Base-by-base conservation (phyloP, 2,329 filamentous ascomycete genomes). In the Lecanicillium sp. region DNA sequence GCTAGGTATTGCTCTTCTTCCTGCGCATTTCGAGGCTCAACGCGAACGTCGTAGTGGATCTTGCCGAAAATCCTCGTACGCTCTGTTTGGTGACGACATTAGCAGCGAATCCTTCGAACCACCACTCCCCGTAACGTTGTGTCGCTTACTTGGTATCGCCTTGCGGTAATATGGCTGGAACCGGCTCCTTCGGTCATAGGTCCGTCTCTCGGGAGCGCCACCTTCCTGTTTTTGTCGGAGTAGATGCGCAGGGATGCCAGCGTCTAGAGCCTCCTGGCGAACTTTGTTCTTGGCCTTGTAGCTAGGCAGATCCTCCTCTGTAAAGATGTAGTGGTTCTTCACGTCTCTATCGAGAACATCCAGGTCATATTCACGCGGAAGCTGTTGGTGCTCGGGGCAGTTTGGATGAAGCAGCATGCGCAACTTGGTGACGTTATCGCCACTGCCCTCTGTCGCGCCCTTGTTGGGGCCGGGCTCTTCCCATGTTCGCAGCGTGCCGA, bases 281-380 rank as follows among this genome's bases (percentile, higher is more conserved):
- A 63, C 62, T 50, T 70, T 73, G 53, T 73, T 74, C 56, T 57
- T 57, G 13, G 56, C 58, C 48, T 63, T 63, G 52, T 58, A 64
- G 13, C 58, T 52, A 1, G 88, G 85, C 16, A 95, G 73, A 53
- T 96, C 87, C 58, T 94, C 88, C 62, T 98, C 92, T 29, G 84
- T 88, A 56, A 98, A 98, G 41, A 96, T 70, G 56, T 84, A 94
- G 15, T 88, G 92, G 60, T 95, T 95, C 52, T 77, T 78, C 25
- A 90, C 78, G n/a, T 75, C 58, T 39, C 59, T 53, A 35, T 71
- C 68, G 40, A 63, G 80, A 33, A 87, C 71, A 33, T 87, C 80
- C 42, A 96, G 66, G 48, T 86, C 76, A 62, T 95, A 98, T 54
- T 94, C 87, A 54, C 86, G 86, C 9, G 89, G 88, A n/a, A 95